Conservation (phyloP, 768 basidiomycete species). For the Trametes cubensis region DNA sequence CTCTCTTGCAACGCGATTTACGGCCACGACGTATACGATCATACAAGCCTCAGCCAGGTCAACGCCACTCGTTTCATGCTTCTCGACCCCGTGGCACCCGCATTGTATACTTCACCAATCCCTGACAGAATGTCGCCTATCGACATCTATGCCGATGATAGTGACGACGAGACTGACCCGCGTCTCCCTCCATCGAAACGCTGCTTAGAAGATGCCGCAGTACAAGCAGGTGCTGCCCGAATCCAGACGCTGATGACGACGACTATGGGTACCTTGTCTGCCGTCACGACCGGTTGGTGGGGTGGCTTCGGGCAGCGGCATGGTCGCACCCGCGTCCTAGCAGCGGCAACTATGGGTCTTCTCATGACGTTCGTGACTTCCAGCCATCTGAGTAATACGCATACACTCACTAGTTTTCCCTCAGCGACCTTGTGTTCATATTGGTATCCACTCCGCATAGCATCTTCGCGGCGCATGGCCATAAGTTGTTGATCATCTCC, state of each 20-base stretch:
- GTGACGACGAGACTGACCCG: conserved; percentile 43
- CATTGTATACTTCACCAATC: background rate
- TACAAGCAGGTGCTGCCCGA: conserved; percentile 68
- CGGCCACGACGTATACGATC: conserved; percentile 44
- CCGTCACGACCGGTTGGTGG: conserved; percentile 87
- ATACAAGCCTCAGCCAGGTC: conserved; percentile 23
- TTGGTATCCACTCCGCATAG: conserved; percentile 72
- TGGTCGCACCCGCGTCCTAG: conserved; percentile 77
- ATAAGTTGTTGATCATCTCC: conserved; percentile 74
- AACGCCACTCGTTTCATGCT: conserved; percentile 11
- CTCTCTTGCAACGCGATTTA: conserved; percentile 69
- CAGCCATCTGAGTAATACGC: conserved; percentile 31
- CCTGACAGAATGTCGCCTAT: background rate
- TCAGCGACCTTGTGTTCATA: conserved; percentile 77
- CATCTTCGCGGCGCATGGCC: conserved; percentile 62
- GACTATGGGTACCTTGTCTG: conserved; percentile 76
- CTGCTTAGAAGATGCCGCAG: conserved; percentile 53
- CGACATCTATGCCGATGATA: conserved; percentile 13
- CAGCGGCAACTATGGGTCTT: conserved; percentile 66
- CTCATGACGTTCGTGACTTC: conserved; percentile 65
- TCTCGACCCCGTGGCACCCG: conserved; percentile 8
- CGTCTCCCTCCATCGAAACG: conserved; percentile 39
- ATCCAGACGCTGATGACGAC: conserved; percentile 81
- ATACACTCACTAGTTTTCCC: background rate
- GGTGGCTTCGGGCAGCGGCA: conserved; percentile 74